phyloP scores from a whole-genome alignment of 2,329 filamentous ascomycete species.

The Arthrobotrys pseudoclavata region DNA sequence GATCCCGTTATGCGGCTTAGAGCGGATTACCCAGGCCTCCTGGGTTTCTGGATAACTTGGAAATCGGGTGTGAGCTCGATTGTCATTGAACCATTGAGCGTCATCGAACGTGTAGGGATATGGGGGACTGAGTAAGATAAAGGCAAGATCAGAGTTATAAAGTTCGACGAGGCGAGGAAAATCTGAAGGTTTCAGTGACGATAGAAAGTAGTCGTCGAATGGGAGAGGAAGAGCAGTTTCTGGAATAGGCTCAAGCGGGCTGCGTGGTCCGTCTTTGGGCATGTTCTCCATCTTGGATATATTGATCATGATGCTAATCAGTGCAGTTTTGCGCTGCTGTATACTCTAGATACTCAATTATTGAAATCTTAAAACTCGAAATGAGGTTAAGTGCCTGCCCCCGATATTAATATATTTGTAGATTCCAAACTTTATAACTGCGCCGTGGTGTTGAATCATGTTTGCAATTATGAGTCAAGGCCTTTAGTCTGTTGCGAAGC shows the following conservation, averaged over 20 bases:
- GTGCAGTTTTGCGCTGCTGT: background rate
- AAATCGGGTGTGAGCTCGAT: constrained; percentile 7
- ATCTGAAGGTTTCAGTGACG: constrained; percentile 28
- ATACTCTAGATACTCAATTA: background rate
- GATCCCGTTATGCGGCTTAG: constrained; percentile 20
- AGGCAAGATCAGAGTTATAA: constrained; percentile 45
- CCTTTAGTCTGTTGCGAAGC: background rate
- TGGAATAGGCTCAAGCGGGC: background rate
- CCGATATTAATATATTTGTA: background rate
- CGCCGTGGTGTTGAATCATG: background rate
- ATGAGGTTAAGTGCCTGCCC: background rate
- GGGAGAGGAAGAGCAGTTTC: constrained; percentile 36
- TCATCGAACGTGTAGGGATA: constrained; percentile 49
- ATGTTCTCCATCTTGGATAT: background rate
- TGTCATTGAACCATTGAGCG: constrained; percentile 51
- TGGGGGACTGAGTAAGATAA: constrained; percentile 38
- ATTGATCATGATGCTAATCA: background rate
- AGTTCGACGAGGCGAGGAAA: constrained; percentile 43
- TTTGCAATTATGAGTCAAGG: background rate
- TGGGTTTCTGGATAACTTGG: constrained; percentile 29
- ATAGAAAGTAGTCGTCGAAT: constrained; percentile 51
- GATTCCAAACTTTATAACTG: background rate
- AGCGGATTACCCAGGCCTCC: constrained; percentile 46
- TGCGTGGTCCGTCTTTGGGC: background rate
- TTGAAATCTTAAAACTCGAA: background rate